A percentile compares a stretch with the other conserved stretches of the same genome.
phyloP scores from a whole-genome alignment of 345 rosid genomes.

The Geranium rotundifolium region DNA sequence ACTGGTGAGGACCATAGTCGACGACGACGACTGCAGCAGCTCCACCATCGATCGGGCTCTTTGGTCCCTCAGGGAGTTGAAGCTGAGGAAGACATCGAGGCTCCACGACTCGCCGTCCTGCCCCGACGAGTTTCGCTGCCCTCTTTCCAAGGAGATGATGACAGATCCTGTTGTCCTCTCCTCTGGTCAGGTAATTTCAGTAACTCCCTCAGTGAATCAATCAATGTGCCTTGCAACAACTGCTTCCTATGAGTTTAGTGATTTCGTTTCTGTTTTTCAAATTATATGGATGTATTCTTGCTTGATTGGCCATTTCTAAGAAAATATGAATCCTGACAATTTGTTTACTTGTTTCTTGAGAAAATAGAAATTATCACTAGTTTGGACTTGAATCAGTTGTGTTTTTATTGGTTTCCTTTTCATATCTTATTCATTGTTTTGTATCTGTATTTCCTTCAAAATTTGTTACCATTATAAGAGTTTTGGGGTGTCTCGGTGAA shows the following conservation, averaged over 20 bases:
- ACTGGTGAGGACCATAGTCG: constrained; percentile 19
- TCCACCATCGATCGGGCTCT: constrained; percentile 30
- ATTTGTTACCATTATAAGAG: neutral
- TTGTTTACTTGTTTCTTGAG: too few relatives aligned
- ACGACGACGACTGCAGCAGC: constrained; percentile 22
- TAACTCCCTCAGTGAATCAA: neutral
- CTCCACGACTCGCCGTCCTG: constrained; percentile 6
- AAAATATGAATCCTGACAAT: too few relatives aligned
- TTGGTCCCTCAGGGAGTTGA: constrained; percentile 16
- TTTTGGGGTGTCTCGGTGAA: neutral
- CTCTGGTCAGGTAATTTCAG: constrained; percentile 40
- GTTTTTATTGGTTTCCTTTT: too few relatives aligned
- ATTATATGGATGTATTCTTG: too few relatives aligned
- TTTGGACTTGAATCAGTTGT: too few relatives aligned
- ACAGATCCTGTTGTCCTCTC: constrained; percentile 46
- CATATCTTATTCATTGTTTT: too few relatives aligned
- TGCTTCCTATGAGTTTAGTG: too few relatives aligned
- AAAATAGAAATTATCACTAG: too few relatives aligned
- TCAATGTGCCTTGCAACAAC: too few relatives aligned
- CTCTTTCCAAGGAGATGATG: constrained; percentile 38
- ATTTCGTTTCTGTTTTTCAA: too few relatives aligned
- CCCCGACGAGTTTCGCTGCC: constrained; percentile 33
- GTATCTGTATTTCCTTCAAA: too few relatives aligned
- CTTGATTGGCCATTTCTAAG: too few relatives aligned
- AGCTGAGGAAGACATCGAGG: constrained; percentile 14